These are phyloP conservation scores for Colletotrichum agaves DNA, from an alignment of 2,329 filamentous ascomycete genomes.

Conservation along the genomic window DNA sequence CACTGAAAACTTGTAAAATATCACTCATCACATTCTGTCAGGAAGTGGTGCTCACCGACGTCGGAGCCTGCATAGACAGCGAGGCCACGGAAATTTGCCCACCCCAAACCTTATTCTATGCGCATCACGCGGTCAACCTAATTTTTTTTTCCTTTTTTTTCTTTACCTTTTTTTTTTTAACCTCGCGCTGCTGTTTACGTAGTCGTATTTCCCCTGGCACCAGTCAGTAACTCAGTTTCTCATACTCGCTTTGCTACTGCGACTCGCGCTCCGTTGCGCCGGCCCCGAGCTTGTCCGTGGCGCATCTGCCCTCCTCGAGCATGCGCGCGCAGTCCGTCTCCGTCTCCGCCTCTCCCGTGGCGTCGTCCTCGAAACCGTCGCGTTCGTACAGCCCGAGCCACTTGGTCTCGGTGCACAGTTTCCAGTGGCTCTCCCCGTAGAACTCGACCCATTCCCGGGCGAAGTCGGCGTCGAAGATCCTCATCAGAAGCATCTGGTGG, in stretches of 20 bases:
- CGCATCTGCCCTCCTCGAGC: too few species aligned
- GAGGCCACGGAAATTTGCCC: neutral
- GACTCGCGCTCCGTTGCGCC: too few species aligned
- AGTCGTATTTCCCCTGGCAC: neutral
- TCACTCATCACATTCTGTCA: neutral
- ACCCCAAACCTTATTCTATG: neutral
- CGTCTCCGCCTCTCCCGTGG: too few species aligned
- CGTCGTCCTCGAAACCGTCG: neutral
- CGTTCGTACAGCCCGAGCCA: slow-evolving; percentile 15
- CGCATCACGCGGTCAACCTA: neutral
- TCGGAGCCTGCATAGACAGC: neutral
- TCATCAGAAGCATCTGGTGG: slow-evolving; percentile 17
- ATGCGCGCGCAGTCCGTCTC: too few species aligned
- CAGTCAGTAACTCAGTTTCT: neutral
- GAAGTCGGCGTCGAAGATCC: slow-evolving; percentile 15
- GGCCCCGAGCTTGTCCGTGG: too few species aligned
- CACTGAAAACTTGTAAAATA: neutral
- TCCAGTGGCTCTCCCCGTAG: slow-evolving; percentile 11
- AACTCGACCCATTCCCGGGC: slow-evolving; percentile 12
- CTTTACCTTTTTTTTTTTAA: neutral
- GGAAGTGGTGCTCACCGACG: neutral
- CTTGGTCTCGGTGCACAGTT: slow-evolving; percentile 14
- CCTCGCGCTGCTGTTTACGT: neutral
- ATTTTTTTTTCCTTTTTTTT: neutral
- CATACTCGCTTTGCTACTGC: neutral